Base-by-base conservation (phyloP, 805 yeast genomes). In the Hagleromyces aurorensis region DNA sequence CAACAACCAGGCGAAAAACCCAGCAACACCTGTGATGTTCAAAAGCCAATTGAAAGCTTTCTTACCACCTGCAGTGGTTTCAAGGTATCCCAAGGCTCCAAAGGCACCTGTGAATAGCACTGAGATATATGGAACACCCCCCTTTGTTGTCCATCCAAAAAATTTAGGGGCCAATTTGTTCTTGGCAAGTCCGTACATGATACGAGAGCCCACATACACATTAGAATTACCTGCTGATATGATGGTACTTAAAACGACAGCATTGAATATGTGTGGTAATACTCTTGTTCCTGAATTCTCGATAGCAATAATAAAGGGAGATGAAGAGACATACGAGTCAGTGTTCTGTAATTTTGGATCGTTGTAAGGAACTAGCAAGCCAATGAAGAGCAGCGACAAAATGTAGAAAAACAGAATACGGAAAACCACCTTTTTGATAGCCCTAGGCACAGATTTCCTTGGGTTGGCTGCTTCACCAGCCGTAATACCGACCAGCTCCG, bases 141-240 rank as follows among this genome's bases (percentile, higher is more conserved):
- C 51, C 41, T 53, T 63, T 25, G 74, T 75, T 22, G 79, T 73
- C 33, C 44, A 55, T n/a, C 56, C 41, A 50, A 76, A 76, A 32
- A 65, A 51, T 43, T 62, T 68, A 30, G 84, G 84, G 7, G 83
- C 82, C 29, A 67, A 65, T 13, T 69, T 69, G 21, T 69, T 66
- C 46, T 64, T 64, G 10, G 82, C 80, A 49, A 80, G 62, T 6
- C 78, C 69, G 48, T 71, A 79, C 21, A 80, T 55, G 19, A 76
- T 67, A 58, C 91, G 65, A 5, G 87, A 78, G 23, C 84, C 78
- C 44, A 76, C 73, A 56, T 79, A 79, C 17, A 80, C 70, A 49
- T 77, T 78, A 10, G 86, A 78, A 59, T 80, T 80, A 44, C 79
- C 89, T 19, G 89, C 87, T 13, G 87, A 78, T 29, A 78, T 62